These are phyloP conservation scores for Alternaria solani DNA, from an alignment of 2,329 filamentous ascomycete genomes.

Conservation along the genomic window DNA sequence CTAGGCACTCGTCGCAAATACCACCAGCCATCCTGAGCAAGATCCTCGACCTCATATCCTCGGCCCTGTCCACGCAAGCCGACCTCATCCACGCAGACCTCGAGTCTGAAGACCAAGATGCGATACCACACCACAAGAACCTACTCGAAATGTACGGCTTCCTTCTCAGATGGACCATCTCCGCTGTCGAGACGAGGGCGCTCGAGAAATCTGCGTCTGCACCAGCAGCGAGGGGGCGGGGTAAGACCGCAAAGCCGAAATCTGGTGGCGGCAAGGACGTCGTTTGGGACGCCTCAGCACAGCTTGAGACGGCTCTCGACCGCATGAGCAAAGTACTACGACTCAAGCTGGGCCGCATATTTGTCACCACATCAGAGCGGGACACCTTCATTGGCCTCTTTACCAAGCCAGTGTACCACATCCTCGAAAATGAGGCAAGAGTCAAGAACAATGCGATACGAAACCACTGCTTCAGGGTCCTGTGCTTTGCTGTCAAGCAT, in stretches of 20 bases:
- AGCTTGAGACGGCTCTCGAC: slow-evolving; percentile 88
- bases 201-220: slow-evolving; percentile 84
- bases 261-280: slow-evolving; percentile 69
- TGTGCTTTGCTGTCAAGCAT: slow-evolving; percentile 96
- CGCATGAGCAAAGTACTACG: slow-evolving; percentile 96
- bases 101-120: slow-evolving; percentile 84
- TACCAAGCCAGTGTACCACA: slow-evolving; percentile 90
- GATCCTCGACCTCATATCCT: slow-evolving; percentile 88
- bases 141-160: slow-evolving; percentile 94
- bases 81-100: slow-evolving; percentile 86
- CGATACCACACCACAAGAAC: slow-evolving; percentile 85
- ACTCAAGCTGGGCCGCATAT: slow-evolving; percentile 89
- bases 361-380: slow-evolving; percentile 93
- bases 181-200: slow-evolving; percentile 91
- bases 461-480: slow-evolving; percentile 96
- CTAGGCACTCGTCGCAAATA: slow-evolving; percentile 82
- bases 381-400: slow-evolving; percentile 94
- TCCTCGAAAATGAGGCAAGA: slow-evolving; percentile 91
- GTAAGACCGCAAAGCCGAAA: slow-evolving; percentile 77
- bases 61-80: slow-evolving; percentile 82
- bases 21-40: slow-evolving; percentile 87
- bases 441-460: slow-evolving; percentile 88
- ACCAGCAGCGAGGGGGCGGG: slow-evolving; percentile 74
- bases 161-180: slow-evolving; percentile 91
- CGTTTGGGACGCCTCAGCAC: slow-evolving; percentile 85